These are phyloP conservation scores for Phlebopus sp. DNA, from an alignment of 1,284 basidiomycete species.

Conservation along the genomic window DNA sequence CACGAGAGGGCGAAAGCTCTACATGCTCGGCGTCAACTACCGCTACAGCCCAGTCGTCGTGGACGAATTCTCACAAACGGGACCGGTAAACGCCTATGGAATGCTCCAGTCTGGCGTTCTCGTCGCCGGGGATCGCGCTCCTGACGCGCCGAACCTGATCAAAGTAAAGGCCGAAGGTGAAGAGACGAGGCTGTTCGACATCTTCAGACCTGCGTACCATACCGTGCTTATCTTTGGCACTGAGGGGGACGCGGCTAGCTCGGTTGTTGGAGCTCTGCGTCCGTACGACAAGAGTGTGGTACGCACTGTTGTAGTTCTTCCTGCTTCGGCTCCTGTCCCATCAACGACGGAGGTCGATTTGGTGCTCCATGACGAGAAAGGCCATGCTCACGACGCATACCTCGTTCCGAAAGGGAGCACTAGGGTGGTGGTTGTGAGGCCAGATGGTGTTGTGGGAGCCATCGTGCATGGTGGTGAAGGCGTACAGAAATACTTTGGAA, in stretches of 20 bases:
- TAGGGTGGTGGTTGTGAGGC: conserved; percentile 17
- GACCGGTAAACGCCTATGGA: conserved; percentile 4
- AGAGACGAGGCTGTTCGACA: conserved; percentile 7
- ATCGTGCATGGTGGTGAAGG: conserved; percentile 10
- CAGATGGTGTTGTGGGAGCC: conserved; percentile 21
- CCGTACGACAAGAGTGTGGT: not conserved
- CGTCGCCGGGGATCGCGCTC: conserved; percentile 6
- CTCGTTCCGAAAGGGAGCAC: conserved; percentile 1
- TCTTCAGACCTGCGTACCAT: conserved; percentile 10
- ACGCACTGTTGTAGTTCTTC: conserved; percentile 2
- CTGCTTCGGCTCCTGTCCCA: not conserved
- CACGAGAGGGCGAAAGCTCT: conserved; percentile 8
- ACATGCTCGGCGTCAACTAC: conserved; percentile 30
- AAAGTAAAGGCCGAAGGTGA: not conserved
- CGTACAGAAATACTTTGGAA: conserved; percentile 14
- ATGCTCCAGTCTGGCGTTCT: not conserved
- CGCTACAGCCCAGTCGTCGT: conserved; percentile 26
- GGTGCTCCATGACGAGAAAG: conserved; percentile 5
- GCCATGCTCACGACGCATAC: conserved; percentile 11
- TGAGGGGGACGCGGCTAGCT: not conserved
- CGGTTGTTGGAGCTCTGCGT: not conserved
- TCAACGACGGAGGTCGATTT: not conserved
- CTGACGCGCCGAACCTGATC: conserved; percentile 2
- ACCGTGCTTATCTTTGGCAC: conserved; percentile 14
- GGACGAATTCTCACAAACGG: conserved; percentile 12